phyloP scores from a whole-genome alignment of 805 yeast genomes.

The Kluyveromyces siamensis region DNA sequence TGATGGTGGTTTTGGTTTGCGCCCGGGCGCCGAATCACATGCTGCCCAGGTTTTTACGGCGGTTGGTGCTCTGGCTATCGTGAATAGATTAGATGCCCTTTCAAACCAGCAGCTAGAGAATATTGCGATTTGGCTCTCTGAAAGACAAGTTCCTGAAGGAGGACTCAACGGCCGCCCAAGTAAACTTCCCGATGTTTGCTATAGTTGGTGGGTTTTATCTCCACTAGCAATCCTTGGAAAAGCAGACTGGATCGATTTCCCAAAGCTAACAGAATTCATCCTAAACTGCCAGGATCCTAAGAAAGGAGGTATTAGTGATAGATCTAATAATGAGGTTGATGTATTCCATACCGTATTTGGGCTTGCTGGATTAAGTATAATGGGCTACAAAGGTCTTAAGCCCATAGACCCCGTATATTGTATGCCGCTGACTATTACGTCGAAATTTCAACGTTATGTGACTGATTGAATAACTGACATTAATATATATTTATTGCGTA shows the following conservation, averaged over 20 bases:
- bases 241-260: constrained; percentile 69
- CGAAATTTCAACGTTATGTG: constrained; percentile 17
- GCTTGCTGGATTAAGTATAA: constrained; percentile 73
- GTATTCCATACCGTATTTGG: constrained; percentile 92
- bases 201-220: constrained; percentile 95
- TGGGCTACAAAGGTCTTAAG: constrained; percentile 52
- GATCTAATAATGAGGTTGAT: constrained; percentile 86
- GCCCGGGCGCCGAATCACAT: constrained; percentile 93
- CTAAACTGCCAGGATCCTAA: constrained; percentile 66
- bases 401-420: constrained; percentile 82
- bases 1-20: constrained; percentile 92
- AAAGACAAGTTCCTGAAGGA: constrained; percentile 76
- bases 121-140: constrained; percentile 81
- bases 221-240: constrained; percentile 58
- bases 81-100: constrained; percentile 43
- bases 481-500: not conserved
- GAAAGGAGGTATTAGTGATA: constrained; percentile 85
- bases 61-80: constrained; percentile 68
- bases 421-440: constrained; percentile 45
- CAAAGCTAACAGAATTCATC: constrained; percentile 56
- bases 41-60: constrained; percentile 89
- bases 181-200: constrained; percentile 94
- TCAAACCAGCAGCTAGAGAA: constrained; percentile 32
- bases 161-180: constrained; percentile 97
- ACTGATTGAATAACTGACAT: not conserved